Base-by-base conservation (phyloP, 2,329 filamentous ascomycete species). In the Aureobasidium leucospermi region DNA sequence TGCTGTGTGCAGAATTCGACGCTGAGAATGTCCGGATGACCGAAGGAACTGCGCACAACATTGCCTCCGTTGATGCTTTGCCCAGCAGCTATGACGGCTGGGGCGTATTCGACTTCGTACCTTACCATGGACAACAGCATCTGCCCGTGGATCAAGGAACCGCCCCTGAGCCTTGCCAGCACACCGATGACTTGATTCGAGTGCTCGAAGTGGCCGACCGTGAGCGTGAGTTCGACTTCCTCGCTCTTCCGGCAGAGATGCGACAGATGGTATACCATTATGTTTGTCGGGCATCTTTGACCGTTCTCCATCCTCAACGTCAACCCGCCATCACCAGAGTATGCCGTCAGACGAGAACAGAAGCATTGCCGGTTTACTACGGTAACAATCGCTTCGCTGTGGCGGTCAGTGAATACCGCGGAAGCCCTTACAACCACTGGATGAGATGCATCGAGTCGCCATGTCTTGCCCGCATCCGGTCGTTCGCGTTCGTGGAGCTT, bases 231-330 rank as follows among this genome's bases (percentile, higher is more conserved):
- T 58, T 67, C 52, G 19, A 28, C 8, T 58, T 61, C 38, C 36
- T 61, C 16, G 59, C 19, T 29, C 38, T 62, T 16, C 60, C 57
- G 6, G n/a, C 45, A 1, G 55, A 61, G 8, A 6, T 61, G 2
- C 41, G 52, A 29, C 19, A 58, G 16, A 36, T 28, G 46, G 36
- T 59, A 15, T 61, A 61, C 23, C 3, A 34, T 4, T 6, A 41
- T 6, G 23, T 41, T 6, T 43, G 51, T n/a, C 8, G 16, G 10
- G 51, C 38, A 19, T 43, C 38, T 7, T 4, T 23, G 2, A 34
- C 51, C 4, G n/a, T 55, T 29, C 28, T 23, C 28, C 16, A 23
- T 15, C 39, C 51, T 43, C 9, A 15, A 9, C 36, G 13, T 9
- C 34, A 53, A 10, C 49, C 49, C n/a, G 49, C 36, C 38, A 53